Evolutionary conservation across 1,284 basidiomycete species (phyloP), one percentile per base, ranked within the genome.

Genomic region (Trichosporon ovoides): DNA sequence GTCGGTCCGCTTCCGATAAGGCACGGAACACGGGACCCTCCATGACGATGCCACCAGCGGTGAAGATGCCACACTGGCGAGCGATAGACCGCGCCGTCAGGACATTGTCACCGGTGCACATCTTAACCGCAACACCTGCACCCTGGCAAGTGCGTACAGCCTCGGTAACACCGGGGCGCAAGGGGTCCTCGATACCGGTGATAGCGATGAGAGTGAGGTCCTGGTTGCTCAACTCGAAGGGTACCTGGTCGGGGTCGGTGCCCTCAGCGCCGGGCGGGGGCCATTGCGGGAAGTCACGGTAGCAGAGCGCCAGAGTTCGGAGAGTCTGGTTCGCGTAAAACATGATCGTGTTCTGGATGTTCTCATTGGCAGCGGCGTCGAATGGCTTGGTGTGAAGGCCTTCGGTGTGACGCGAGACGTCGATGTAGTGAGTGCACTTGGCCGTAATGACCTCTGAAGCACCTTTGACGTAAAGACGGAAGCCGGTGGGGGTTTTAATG

Each of bases 101-200:
- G 52, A 94, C 89, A 68, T 98, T 98, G 79, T 98, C 95, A 72
- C 94, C 95, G 0, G 95, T 98, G 77, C 91, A 96, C 94, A 98
- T 98, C 81, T 97, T 98, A 79, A 98, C 87, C 31, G 84, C 82
- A 16, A 98, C 93, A 66, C 94, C 94, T 38, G 96, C 95, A 57
- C 81, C 83, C 68, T 85, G 84, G 74, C 93, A 97, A 63, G 89
- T 85, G 52, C 83, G 81, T 24, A 98, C 95, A 22, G 94, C 92
- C 13, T 93, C 84, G 9, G 84, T 83, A 18, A 98, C 94, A 73
- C 93, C 92, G 1, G 85, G 83, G 38, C 95, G 89, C 5, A 98
- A 83, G 36, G 95, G 95, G 73, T 98, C 96, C 74, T 98, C 94
- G 72, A 98, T 96, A 72, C 91, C 95, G 63, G 86, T 85, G 66